Evolutionary conservation across 2,329 filamentous ascomycete species (phyloP), one percentile per base, ranked within the genome.

Genomic region (Monilinia vaccinii-corymbosi): DNA sequence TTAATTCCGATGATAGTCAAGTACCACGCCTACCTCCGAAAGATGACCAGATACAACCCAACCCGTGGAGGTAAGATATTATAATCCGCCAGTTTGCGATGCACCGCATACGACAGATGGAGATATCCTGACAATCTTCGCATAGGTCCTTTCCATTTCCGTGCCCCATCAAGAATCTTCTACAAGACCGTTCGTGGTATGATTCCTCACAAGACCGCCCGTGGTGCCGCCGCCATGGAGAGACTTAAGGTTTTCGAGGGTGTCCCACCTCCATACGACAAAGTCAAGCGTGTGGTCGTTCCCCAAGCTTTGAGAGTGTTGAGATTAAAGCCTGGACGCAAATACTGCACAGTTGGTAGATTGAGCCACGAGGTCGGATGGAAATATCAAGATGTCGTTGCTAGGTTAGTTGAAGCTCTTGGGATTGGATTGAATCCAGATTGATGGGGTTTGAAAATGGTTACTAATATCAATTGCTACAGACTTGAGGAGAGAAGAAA

Each of bases 131-230:
- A 77, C 71, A 72, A 68, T 3, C 47, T 23, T 18, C 40, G 66
- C 57, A 63, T 73, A 91, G 88, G 93, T 83, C 94, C 94, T 79
- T 99, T 97, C 91, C 94, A 99, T 83, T 97, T 97, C 91, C 94
- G 94, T 78, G 91, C 93, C 73, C 94, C 94, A 68, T 96, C 92
- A 74, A 89, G 95, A 81, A 97, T 99, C 84, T 96, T 99, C 88
- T 99, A 97, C 89, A 96, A 97, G 89, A 91, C 94, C 77, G 91
- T 99, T 81, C 93, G 94, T 79, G 94, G 94, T 79, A 99, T 99
- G 94, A 95, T 99, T 72, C 94, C 94, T 76, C 94, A 99, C 91
- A 99, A 99, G 90, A 99, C 94, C 72, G 86, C 94, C 77, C 93
- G 94, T 76, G 94, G 94, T 81, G 88, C 91, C 73, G 93, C 93